Base-by-base conservation (phyloP, 805 yeast genomes). In the Sporopachydermia lactativora region DNA sequence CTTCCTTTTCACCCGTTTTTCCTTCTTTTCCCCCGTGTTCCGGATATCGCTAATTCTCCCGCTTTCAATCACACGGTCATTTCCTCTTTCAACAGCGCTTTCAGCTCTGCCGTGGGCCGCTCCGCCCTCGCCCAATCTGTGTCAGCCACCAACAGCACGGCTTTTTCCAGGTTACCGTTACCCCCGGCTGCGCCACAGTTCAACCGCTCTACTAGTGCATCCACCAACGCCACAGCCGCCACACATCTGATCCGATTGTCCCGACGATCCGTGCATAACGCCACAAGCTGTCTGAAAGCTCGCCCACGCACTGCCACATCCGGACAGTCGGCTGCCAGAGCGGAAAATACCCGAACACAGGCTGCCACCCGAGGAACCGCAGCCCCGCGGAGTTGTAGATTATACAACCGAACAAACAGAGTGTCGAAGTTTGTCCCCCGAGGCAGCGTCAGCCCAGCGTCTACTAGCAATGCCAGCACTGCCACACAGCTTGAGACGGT, bases 101-200 rank as follows among this genome's bases (percentile, higher is more conserved):
- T 34, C 6, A 14, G 15, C 13, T 6, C 6, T 14, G 8, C 15
- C 5, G 6, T 13, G 36, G 15, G 15, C 15, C 15, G n/a, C 17
- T 34, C 36, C n/a, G 6, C 5, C 16, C 8, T 11, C 8, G 39
- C 6, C 39, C 39, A 36, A 18, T 36, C 39, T 5, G 39, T 36
- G 6, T 14, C 14, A 19, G 16, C 28, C 8, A 36, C 8, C 8
- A 36, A 5, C 14, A 14, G 13, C 18, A 36, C n/a, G 8, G 14
- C 17, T 17, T 5, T 36, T n/a, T 17, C 34, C 5, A 36, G 8
- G n/a, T 36, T 17, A 5, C n/a, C 8, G 8, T 6, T 13, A 8
- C 8, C 39, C 39, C 19, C 39, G 5, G 13, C 14, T 36, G 16
- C 39, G 8, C 8, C 31, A 8, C n/a, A 8, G 19, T 36, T 36